Conservation (phyloP, 139 green algal genomes). For the Nannochloris sp. region DNA sequence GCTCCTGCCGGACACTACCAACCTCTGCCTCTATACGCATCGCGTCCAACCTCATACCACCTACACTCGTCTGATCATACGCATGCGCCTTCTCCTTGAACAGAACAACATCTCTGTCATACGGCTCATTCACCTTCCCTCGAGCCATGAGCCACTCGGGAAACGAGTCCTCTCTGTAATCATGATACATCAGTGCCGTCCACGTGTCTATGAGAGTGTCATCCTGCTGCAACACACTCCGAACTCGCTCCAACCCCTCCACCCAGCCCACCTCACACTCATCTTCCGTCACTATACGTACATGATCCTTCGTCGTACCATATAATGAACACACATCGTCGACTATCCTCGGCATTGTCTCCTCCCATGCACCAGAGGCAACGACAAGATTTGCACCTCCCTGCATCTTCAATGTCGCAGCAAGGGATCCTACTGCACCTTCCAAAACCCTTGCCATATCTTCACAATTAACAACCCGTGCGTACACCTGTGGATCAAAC, state of each 20-base stretch:
- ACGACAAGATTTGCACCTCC: constrained; percentile 50
- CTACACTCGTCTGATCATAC: no score
- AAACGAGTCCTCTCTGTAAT: constrained; percentile 8
- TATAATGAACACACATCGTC: no score
- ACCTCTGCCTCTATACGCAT: no score
- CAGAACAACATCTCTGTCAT: no score
- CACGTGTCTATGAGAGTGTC: constrained; percentile 1
- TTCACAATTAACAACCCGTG: constrained; percentile 23
- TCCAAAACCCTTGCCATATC: constrained; percentile 16
- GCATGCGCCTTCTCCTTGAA: no score
- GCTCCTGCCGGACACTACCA: no score
- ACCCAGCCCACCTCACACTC: constrained; percentile 44
- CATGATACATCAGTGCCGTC: constrained; percentile 8
- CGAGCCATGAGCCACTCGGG: background rate
- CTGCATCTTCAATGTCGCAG: constrained; percentile 20
- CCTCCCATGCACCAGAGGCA: constrained; percentile 23
- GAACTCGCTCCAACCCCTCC: background rate
- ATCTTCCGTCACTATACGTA: constrained; percentile 40
- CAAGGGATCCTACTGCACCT: constrained; percentile 32
- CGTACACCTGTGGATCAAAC: constrained; percentile 35
- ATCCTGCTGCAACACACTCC: background rate
- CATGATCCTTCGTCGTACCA: no score
- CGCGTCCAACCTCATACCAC: no score
- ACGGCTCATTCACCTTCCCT: background rate
- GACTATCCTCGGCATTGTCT: constrained; percentile 17